phyloP scores from a whole-genome alignment of 2,329 filamentous ascomycete species.

The Alternaria solani region DNA sequence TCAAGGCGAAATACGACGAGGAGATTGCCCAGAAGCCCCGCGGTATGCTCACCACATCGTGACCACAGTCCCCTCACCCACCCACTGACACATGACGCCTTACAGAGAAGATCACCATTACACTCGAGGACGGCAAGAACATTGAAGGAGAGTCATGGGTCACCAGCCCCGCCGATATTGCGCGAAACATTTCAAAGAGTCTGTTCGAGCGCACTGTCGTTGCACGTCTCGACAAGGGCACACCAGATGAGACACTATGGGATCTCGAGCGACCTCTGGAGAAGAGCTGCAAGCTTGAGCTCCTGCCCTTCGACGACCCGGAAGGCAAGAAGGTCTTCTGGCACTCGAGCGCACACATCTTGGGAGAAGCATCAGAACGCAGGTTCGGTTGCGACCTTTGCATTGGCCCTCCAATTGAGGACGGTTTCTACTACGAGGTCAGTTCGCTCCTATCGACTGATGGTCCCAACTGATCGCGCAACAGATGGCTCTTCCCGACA shows the following conservation, averaged over 20 bases:
- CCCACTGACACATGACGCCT: slow-evolving; percentile 25
- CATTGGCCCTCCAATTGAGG: slow-evolving; percentile 89
- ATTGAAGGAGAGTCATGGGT: slow-evolving; percentile 85
- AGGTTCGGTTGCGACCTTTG: slow-evolving; percentile 91
- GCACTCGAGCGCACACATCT: slow-evolving; percentile 94
- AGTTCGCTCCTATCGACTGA: background rate
- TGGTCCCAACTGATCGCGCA: slow-evolving; percentile 11
- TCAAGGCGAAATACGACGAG: slow-evolving; percentile 84
- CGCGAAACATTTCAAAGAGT: slow-evolving; percentile 82
- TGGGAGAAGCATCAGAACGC: slow-evolving; percentile 93
- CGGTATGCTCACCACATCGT: slow-evolving; percentile 34
- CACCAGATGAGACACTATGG: slow-evolving; percentile 80
- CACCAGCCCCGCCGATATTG: slow-evolving; percentile 83
- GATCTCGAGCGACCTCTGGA: slow-evolving; percentile 91
- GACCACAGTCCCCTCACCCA: background rate
- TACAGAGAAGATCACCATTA: slow-evolving; percentile 73
- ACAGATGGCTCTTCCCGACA: slow-evolving; percentile 78
- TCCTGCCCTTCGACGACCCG: slow-evolving; percentile 79
- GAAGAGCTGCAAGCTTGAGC: slow-evolving; percentile 82
- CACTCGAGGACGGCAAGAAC: slow-evolving; percentile 74
- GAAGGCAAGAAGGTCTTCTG: slow-evolving; percentile 95
- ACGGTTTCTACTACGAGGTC: slow-evolving; percentile 92
- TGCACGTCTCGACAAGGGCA: slow-evolving; percentile 79
- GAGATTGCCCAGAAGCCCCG: slow-evolving; percentile 75
- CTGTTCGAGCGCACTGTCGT: slow-evolving; percentile 87